Evolutionary conservation across 2,329 filamentous ascomycete species (phyloP), one percentile per base, ranked within the genome.

Genomic region (Epichloe amarillans): DNA sequence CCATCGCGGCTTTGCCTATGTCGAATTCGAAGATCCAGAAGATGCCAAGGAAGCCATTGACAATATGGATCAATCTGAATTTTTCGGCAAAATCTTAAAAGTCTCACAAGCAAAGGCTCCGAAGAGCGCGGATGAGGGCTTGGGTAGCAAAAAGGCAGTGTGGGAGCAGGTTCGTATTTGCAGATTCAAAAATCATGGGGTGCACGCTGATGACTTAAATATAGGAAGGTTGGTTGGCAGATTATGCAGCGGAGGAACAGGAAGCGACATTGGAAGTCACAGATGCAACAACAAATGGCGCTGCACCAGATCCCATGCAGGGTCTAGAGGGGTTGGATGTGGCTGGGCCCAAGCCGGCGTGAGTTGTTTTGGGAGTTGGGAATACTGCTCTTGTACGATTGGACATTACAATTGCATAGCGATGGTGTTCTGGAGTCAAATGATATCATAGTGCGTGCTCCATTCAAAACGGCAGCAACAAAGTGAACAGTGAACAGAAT

Each of bases 41-140:
- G 93, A 98, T 68, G 91, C 90, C 30, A 83, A 83, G 62, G 91
- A 97, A 69, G 93, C 93, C 47, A 95, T 98, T 66, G 89, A 97
- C 74, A 98, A 98, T 65, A 97, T 98, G 91, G 88, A 98, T 64
- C 89, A 95, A 66, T 86, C 90, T 54, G 91, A 97, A 70, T 79
- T 98, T 44, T 97, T 91, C 64, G 94, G 93, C 11, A 81, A 88
- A 53, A 84, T 93, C 14, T 84, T 98, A 65, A 95, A 90, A 66
- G 91, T 97, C 48, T 90, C 88, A 43, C 79, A 85, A 50, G 94
- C 94, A 42, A 98, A 95, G 68, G 82, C 88, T 35, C 88, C 93
- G 55, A 96, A 95, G 73, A 88, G 88, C 60, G 79, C 82, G 47
- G 86, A 86, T 49, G 88, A 95, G 65, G 89, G 90, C 0, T 67